Percentiles rank a stretch among this genome's conserved stretches.
Evolutionary conservation across 2,329 filamentous ascomycete species (phyloP).

Genomic region (Teratosphaeria zuluensis): DNA sequence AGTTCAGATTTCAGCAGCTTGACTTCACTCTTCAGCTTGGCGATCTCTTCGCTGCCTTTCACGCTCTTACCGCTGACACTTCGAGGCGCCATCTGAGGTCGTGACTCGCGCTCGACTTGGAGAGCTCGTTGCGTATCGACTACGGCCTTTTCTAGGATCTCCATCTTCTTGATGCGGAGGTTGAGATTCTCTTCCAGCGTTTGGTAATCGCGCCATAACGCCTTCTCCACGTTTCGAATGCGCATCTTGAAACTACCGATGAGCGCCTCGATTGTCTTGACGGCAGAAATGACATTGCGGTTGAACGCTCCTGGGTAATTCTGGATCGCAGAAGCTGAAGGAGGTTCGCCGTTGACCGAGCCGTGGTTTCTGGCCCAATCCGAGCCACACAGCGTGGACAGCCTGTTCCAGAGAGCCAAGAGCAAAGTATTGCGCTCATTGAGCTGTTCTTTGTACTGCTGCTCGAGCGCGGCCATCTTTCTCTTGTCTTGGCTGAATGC

Average conservation of each 20-base stretch:
- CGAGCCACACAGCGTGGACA: conserved; percentile 74
- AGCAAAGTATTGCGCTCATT: conserved; percentile 82
- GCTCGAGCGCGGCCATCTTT: conserved; percentile 65
- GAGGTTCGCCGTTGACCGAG: conserved; percentile 77
- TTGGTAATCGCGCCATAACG: conserved; percentile 86
- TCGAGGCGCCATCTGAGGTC: conserved; percentile 22
- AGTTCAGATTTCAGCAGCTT: conserved; percentile 52
- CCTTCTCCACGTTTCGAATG: conserved; percentile 76
- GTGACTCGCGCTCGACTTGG: conserved; percentile 43
- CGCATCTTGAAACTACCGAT: conserved; percentile 68
- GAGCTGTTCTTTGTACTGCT: conserved; percentile 75
- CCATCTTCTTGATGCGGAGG: conserved; percentile 70
- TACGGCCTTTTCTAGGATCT: conserved; percentile 72
- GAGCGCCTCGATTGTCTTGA: conserved; percentile 78
- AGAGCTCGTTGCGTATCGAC: conserved; percentile 50
- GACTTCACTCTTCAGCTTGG: conserved; percentile 50
- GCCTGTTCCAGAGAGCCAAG: conserved; percentile 78
- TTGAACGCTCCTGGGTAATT: conserved; percentile 81
- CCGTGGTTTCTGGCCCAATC: conserved; percentile 90
- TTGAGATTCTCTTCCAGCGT: conserved; percentile 73
- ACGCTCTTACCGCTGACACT: conserved; percentile 28
- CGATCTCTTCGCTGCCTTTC: conserved; percentile 43
- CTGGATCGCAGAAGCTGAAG: conserved; percentile 74
- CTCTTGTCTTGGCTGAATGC: conserved; percentile 67
- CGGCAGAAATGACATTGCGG: conserved; percentile 75